Base-by-base conservation (phyloP, 2,329 filamentous ascomycete genomes). In the Biscogniauxia mediterranea region DNA sequence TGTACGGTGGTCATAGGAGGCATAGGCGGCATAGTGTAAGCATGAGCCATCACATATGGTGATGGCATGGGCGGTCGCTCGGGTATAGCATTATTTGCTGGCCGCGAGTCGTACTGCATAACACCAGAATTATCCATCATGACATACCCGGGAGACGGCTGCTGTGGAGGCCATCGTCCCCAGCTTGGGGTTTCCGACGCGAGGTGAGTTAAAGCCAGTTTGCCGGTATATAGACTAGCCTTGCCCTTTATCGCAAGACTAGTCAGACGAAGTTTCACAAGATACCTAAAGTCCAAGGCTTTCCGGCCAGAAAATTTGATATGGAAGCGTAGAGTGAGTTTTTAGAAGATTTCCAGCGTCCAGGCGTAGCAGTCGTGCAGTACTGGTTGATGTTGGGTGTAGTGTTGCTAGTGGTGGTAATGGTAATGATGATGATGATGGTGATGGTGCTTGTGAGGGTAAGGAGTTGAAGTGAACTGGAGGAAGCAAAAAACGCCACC, bases 161-260 rank as follows among this genome's bases (percentile, higher is more conserved):
- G 78, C 51, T 84, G 82, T 61, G 81, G 74, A 65, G 79, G 74
- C 81, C 83, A 86, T 67, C 82, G 82, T 68, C 78, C 80, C 85
- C 85, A 88, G 75, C 74, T 77, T 57, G 79, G 75, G 65, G 77
- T 69, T 54, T 75, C 75, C 62, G 79, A 73, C 59, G 79, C 71
- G 69, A 81, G 78, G 70, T 78, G 75, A 60, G 79, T 77, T 68
- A 83, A 77, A 67, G 81, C 80, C 81, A 86, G 77, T 61, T 71
- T 77, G 73, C 55, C 68, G 71, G 68, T 71, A 61, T 64, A 63
- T 21, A 57, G 58, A 59, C 61, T 57, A 64, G 69, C 74, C 70
- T 72, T 74, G 75, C 69, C 64, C 57, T 46, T 58, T 52, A 19
- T n/a, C 7, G 70, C 71, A 74, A 75, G 73, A 72, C 68, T 42